Evolutionary conservation across 495 filamentous ascomycete species (phyloP).

Genomic region (Barbatosphaeria neglecta): DNA sequence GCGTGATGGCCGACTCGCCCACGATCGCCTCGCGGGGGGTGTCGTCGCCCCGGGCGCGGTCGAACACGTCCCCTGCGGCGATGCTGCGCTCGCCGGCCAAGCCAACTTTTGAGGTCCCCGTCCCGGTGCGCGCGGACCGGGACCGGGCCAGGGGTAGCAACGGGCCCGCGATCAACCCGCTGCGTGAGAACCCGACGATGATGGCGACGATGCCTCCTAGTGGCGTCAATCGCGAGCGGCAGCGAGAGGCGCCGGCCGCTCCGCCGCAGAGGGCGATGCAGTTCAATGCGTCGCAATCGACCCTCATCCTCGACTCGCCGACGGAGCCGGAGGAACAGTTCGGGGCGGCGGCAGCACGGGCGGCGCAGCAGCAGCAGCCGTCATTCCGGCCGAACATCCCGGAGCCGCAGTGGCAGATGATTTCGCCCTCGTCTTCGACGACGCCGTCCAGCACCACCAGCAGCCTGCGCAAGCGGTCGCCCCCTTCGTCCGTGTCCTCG

Average conservation of each 20-base stretch:
- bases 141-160: conserved; percentile 17
- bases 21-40: conserved; percentile 11
- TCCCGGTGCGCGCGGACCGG: not conserved
- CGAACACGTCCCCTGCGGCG: conserved; percentile 49
- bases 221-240: conserved; percentile 15
- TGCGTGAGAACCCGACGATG: conserved; percentile 16
- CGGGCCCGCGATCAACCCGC: conserved; percentile 16
- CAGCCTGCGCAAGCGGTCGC: conserved; percentile 16
- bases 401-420: conserved; percentile 42
- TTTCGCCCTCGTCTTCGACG: conserved; percentile 24
- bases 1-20: conserved; percentile 15
- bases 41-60: conserved; percentile 39
- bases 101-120: conserved; percentile 17
- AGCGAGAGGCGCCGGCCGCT: conserved; percentile 10
- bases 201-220: too few species aligned
- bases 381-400: conserved; percentile 18
- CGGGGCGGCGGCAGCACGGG: not conserved
- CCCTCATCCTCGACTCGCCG: conserved; percentile 37
- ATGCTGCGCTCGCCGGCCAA: conserved; percentile 30
- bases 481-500: conserved; percentile 16
- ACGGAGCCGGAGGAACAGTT: conserved; percentile 12
- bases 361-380: too few species aligned
- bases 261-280: conserved; percentile 14
- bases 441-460: conserved; percentile 15
- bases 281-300: conserved; percentile 32